Evolutionary conservation across 495 filamentous ascomycete species (phyloP).

Genomic region (Penicillium turbatum): DNA sequence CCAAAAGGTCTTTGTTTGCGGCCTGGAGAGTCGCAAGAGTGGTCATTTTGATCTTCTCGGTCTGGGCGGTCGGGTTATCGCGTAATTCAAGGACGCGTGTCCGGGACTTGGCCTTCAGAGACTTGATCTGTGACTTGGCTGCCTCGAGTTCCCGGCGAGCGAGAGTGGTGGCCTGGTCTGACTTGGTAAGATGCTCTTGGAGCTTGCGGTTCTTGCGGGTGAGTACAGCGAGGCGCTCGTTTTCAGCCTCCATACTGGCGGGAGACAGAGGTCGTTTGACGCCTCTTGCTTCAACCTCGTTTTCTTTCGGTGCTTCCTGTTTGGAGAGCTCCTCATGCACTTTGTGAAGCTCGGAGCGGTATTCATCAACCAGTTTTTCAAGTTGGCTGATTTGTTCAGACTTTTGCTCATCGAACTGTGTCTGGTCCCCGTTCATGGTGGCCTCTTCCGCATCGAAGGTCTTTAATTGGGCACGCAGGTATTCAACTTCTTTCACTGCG

Average conservation of each 20-base stretch:
- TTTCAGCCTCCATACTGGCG: slow-evolving; percentile 61
- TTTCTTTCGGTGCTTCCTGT: slow-evolving; percentile 44
- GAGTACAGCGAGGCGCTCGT: slow-evolving; percentile 76
- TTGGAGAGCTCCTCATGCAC: slow-evolving; percentile 67
- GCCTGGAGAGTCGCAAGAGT: slow-evolving; percentile 71
- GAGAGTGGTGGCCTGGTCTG: slow-evolving; percentile 60
- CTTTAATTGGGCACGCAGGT: slow-evolving; percentile 87
- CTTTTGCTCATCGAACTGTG: slow-evolving; percentile 69
- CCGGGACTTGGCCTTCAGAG: slow-evolving; percentile 66
- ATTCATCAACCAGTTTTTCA: slow-evolving; percentile 80
- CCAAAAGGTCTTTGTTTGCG: slow-evolving; percentile 80
- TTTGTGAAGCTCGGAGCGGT: slow-evolving; percentile 75
- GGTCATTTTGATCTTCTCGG: slow-evolving; percentile 72
- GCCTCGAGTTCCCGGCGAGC: slow-evolving; percentile 74
- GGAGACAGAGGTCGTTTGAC: slow-evolving; percentile 50
- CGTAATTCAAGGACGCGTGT: slow-evolving; percentile 84
- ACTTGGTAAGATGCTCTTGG: slow-evolving; percentile 66
- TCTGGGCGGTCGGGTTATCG: slow-evolving; percentile 81
- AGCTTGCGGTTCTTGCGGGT: slow-evolving; percentile 79
- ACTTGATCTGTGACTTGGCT: slow-evolving; percentile 61
- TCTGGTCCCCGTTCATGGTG: slow-evolving; percentile 70
- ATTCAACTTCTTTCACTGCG: slow-evolving; percentile 87
- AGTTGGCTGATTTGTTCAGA: slow-evolving; percentile 72
- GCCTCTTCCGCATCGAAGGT: slow-evolving; percentile 85
- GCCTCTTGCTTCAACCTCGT: slow-evolving; percentile 34